phyloP scores from a whole-genome alignment of 2,329 filamentous ascomycete species.

The Fonsecaea pedrosoi region DNA sequence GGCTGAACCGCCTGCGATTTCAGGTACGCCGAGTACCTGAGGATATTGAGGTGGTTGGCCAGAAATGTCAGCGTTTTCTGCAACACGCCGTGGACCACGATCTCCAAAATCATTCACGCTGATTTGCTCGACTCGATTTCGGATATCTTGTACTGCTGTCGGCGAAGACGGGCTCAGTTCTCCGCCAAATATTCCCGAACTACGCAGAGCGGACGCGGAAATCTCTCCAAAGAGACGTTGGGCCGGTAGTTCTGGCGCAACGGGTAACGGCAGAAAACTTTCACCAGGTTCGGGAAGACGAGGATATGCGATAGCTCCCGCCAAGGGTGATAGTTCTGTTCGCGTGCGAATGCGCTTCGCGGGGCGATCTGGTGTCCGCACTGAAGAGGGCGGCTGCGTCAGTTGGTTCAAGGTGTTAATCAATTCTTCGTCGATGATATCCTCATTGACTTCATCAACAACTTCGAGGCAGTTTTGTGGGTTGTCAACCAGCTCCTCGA shows the following conservation, averaged over 20 bases:
- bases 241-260: conserved; percentile 41
- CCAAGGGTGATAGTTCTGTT: conserved; percentile 25
- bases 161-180: conserved; percentile 18
- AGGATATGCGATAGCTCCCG: conserved; percentile 50
- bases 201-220: conserved; percentile 60
- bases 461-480: conserved; percentile 45
- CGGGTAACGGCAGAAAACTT: conserved; percentile 43
- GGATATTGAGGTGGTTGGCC: conserved; percentile 48
- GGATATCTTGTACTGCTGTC: conserved; percentile 31
- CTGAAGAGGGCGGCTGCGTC: conserved; percentile 34
- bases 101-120: conserved; percentile 50
- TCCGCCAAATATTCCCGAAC: conserved; percentile 57
- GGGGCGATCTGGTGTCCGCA: conserved; percentile 38
- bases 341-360: conserved; percentile 44
- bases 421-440: conserved; percentile 38
- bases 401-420: conserved; percentile 35
- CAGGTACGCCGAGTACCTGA: conserved; percentile 46
- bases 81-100: not conserved
- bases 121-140: conserved; percentile 43
- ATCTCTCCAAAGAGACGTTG: conserved; percentile 67
- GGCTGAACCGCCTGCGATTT: conserved; percentile 47
- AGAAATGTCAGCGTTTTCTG: conserved; percentile 42
- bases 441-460: conserved; percentile 45
- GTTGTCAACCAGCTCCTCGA: conserved; percentile 57
- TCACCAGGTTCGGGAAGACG: conserved; percentile 48